These are phyloP conservation scores for Umbelopsis vinacea DNA, from an alignment of 192 early-diverging fungal species.

Conservation along the genomic window DNA sequence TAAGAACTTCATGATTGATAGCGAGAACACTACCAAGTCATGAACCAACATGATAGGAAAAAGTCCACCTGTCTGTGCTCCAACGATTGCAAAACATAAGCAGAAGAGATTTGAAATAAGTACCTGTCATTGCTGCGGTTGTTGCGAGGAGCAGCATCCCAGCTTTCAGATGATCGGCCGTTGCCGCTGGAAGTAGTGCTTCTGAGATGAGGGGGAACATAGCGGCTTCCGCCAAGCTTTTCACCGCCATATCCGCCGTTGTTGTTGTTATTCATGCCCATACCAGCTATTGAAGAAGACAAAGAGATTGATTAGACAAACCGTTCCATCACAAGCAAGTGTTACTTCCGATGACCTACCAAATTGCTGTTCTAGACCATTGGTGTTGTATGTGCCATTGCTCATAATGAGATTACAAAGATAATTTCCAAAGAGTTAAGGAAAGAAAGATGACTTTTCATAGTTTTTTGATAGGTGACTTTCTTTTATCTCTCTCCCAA, in stretches of 20 bases:
- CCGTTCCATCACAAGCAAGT: not conserved
- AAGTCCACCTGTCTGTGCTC: too few species aligned
- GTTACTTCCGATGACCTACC: constrained; percentile 51
- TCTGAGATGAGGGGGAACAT: constrained; percentile 75
- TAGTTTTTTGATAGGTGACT: not conserved
- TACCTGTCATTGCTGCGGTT: constrained; percentile 20
- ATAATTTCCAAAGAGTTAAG: not conserved
- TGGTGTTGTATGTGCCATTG: constrained; percentile 54
- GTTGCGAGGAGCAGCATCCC: constrained; percentile 8
- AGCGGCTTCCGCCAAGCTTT: constrained; percentile 49
- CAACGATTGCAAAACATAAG: too few species aligned
- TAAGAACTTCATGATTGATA: too few species aligned
- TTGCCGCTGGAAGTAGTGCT: constrained; percentile 32
- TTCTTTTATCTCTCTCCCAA: not conserved
- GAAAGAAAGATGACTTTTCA: constrained; percentile 2
- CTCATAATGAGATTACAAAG: constrained; percentile 40
- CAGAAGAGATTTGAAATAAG: not conserved
- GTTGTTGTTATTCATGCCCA: constrained; percentile 63
- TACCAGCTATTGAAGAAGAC: constrained; percentile 59
- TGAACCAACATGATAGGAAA: not conserved
- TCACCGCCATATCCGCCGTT: constrained; percentile 36
- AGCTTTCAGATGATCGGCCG: constrained; percentile 22
- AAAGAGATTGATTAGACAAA: not conserved
- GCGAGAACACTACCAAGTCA: too few species aligned
- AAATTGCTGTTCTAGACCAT: constrained; percentile 73